Evolutionary conservation across 202 grass and related monocot genomes (phyloP), one percentile per base, ranked within the genome.

Genomic region (Musa balbisiana): DNA sequence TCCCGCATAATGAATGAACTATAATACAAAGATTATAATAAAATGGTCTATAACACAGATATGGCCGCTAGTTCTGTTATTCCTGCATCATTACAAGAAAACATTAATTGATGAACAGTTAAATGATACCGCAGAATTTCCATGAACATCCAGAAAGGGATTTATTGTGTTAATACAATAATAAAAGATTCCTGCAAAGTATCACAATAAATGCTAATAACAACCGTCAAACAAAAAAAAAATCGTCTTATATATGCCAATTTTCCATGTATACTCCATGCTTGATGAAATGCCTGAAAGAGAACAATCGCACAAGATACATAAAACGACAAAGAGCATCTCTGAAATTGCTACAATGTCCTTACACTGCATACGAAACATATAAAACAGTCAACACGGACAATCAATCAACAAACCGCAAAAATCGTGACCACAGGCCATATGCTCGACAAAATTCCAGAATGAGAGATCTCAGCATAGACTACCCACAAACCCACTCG

Each of bases 381-480:
- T 1, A n/a, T 2, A 43, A 75, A 43, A 33, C 17, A 26, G 25
- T 5, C 8, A 74, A 2, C 14, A 51, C 3, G 33, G 52, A 51
- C 22, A 21, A 24, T 24, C 50, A 54, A 55, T 53, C 55, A 58
- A 58, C 13, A 58, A 49, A 24, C 10, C 67, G 2, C 4, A 69
- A 17, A 23, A 14, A n/a, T 29, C 10, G 12, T 9, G 4, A 8
- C 25, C 60, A 77, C 33, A 43, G 0, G 33, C 20, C 11, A 70
- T 53, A n/a, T 79, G 53, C 51, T 79, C 27, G 77, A 79, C 53
- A 53, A 62, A 70, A 79, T 79, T 71, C 27, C 66, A 16, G 53
- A 79, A 22, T 52, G 65, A 79, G 23, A 43, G 21, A 51, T 3
- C 15, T 20, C 11, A 27, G 17, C 20, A 10, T 8, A 51, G 50